Base-by-base conservation (phyloP, 441 rosid genomes). In the Croton setiger region DNA sequence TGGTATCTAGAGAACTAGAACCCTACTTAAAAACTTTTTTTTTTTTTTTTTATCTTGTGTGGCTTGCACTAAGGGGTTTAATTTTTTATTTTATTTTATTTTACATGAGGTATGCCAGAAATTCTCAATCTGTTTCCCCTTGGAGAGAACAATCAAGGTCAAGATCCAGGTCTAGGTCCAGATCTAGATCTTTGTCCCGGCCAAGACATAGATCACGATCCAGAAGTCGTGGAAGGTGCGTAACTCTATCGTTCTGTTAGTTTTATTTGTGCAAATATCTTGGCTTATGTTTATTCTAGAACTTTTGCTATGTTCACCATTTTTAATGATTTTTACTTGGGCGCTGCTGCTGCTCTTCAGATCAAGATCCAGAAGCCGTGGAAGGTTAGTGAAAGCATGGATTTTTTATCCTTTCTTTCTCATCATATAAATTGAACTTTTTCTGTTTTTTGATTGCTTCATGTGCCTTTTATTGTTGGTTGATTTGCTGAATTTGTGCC, bases 341-440 rank as follows among this genome's bases (percentile, higher is more conserved):
- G 73, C 73, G 72, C 47, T 27, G 70, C 52, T 65, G 72, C 63
- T 66, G 64, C 49, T 70, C 55, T 70, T 70, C 81, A 83, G 91
- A 82, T 88, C 91, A 77, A 87, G 91, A 71, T 93, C 97, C 74
- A 86, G 98, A 82, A 82, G 87, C 76, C 94, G 78, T 61, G 98
- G 83, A 70, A 88, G 99, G 97, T 93, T 82, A 72, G 93, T 70
- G 61, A 73, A 47, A 57, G 20, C 57, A 39, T 33, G 1, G 31
- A 45, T 72, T 66, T 67, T 60, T 15, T 56, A 56, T 15, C 9
- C 17, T 37, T 35, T 7, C 52, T n/a, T 48, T 48, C 52, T 15
- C n/a, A 36, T 23, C 23, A 13, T 17, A 14, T 8, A 57, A 72
- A 31, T 17, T 20, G 39, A 20, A 47, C 65, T 18, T 21, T 31